A percentile compares a stretch with the other conserved stretches of the same genome.
These are phyloP conservation scores for Geotrichum cucujoidarum DNA, from an alignment of 1,139 yeast species.

Conservation along the genomic window DNA sequence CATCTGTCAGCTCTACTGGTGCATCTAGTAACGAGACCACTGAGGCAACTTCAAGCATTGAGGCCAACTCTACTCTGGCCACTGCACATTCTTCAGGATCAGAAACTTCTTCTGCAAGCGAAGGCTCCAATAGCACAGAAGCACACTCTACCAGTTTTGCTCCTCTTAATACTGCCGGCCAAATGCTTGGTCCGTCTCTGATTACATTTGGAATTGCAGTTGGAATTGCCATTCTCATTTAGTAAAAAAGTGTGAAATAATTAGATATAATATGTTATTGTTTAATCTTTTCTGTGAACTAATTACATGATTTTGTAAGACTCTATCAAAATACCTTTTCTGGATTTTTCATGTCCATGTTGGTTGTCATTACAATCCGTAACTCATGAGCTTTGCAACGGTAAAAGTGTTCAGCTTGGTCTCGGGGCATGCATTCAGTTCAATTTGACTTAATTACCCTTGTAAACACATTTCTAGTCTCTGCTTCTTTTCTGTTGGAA, in stretches of 20 bases:
- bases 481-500: too few relatives aligned
- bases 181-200: not conserved
- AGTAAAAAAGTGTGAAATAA: not conserved
- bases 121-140: not conserved
- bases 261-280: too few relatives aligned
- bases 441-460: too few relatives aligned
- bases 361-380: too few relatives aligned
- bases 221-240: not conserved
- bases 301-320: too few relatives aligned
- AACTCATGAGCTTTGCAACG: too few relatives aligned
- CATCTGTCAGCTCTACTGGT: not conserved
- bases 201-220: not conserved
- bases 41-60: not conserved
- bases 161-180: not conserved
- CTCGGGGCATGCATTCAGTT: too few relatives aligned
- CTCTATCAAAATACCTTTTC: too few relatives aligned
- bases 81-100: not conserved
- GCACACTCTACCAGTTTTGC: not conserved
- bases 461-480: too few relatives aligned
- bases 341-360: too few relatives aligned
- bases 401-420: too few relatives aligned
- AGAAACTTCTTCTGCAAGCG: not conserved
- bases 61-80: not conserved
- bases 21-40: not conserved
- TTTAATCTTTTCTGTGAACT: too few relatives aligned